Evolutionary conservation across 805 yeast species (phyloP), one percentile per base, ranked within the genome.

Genomic region (Saturnispora gosingensis): DNA sequence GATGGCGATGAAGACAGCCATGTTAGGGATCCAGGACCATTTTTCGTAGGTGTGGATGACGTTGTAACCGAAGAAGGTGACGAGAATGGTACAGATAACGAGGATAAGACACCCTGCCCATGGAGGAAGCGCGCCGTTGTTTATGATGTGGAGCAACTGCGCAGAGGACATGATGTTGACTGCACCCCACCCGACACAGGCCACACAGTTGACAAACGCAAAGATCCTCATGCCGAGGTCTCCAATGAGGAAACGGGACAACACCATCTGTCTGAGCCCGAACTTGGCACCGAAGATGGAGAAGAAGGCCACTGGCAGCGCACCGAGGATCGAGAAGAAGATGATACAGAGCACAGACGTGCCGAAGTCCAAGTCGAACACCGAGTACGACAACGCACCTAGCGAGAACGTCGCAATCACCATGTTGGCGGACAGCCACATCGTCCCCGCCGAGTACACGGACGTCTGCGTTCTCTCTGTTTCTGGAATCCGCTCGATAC

Each of bases 181-280:
- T 9, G 96, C 88, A 68, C 93, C 86, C 97, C 97, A 90, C 60
- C 97, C 97, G 51, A 89, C 80, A 77, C 96, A 87, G 27, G 96
- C 90, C 56, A 90, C 67, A 61, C 82, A 77, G 64, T 89, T 88
- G 65, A 90, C 73, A 45, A 83, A 67, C 9, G 95, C 83, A 62
- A 88, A 84, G 52, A 88, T 74, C 66, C 95, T 78, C 69, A 85
- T 82, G 45, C 85, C 83, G 32, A 72, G 65, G 67, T 83, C 81
- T 56, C 97, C 97, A 56, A 82, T 75, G 59, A 88, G 75, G 68
- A 74, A 89, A 59, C 91, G 77, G 10, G 95, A 81, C 52, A 89
- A 63, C 38, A 87, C 76, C 86, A 89, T 84, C 67, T 90, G 97
- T 69, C 97, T 82, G 56, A 90, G 73, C 58, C 97, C 97, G 50